Conservation (phyloP, 345 rosid species). For the Microthlaspi erraticum region DNA sequence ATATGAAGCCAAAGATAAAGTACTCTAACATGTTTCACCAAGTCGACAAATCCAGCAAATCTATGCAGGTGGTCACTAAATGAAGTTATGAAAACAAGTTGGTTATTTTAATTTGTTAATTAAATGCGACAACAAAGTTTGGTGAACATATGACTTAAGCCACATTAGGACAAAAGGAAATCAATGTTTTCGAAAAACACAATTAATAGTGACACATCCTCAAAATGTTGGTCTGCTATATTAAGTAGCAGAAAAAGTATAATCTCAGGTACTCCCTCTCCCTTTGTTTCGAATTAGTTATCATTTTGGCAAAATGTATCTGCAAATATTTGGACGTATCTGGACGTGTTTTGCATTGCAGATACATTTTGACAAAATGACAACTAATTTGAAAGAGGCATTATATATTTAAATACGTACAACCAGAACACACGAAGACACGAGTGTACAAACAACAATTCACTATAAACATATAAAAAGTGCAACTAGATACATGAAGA, state of each 20-base stretch:
- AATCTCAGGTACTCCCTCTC: too few species aligned
- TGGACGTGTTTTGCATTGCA: too few species aligned
- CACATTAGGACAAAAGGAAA: constrained; percentile 1
- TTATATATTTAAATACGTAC: constrained; percentile 3
- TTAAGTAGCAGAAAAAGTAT: constrained; percentile 1
- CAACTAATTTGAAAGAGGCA: too few species aligned
- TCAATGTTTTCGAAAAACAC: neutral
- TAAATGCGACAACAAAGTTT: constrained; percentile 7
- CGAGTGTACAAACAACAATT: constrained; percentile 13
- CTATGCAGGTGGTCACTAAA: constrained; percentile 2
- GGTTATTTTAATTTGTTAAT: constrained; percentile 11
- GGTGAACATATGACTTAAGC: constrained; percentile 23
- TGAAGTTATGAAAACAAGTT: constrained; percentile 15
- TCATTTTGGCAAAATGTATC: too few species aligned
- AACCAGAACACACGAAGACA: constrained; percentile 27
- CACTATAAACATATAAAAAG: constrained; percentile 1
- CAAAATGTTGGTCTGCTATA: constrained; percentile 18
- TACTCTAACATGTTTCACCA: constrained; percentile 1
- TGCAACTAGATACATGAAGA: constrained; percentile 8
- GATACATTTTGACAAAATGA: too few species aligned
- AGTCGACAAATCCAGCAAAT: constrained; percentile 6
- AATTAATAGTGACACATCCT: constrained; percentile 16
- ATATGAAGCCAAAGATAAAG: constrained; percentile 3
- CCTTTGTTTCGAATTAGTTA: too few species aligned
- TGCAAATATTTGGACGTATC: too few species aligned